phyloP scores from a whole-genome alignment of 306 rosid species.

The Morella rubra region DNA sequence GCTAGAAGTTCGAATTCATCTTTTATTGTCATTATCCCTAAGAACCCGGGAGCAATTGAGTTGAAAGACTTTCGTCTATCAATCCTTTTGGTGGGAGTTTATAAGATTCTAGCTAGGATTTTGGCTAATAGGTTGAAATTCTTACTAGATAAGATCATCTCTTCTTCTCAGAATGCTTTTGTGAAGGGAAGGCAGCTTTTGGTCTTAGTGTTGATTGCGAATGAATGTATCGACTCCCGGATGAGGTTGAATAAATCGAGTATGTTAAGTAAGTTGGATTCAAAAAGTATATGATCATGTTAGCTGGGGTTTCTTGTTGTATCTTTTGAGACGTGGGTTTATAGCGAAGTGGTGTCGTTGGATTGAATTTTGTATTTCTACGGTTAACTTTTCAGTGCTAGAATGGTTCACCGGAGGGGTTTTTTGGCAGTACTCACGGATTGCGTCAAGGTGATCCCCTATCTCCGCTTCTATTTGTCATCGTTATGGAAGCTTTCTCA shows the following conservation, averaged over 20 bases:
- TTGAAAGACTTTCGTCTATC: neutral
- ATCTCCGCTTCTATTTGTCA: too few relatives aligned
- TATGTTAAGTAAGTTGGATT: neutral
- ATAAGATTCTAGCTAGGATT: neutral
- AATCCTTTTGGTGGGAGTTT: neutral
- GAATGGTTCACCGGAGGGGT: too few relatives aligned
- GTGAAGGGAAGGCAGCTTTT: neutral
- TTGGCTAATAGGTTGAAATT: neutral
- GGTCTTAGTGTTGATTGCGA: neutral
- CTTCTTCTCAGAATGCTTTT: neutral
- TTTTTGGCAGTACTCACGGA: too few relatives aligned
- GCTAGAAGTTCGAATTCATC: neutral
- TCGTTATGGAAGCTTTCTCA: too few relatives aligned
- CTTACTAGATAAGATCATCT: neutral
- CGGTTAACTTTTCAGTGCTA: too few relatives aligned
- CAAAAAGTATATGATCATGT: too few relatives aligned
- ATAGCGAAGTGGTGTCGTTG: too few relatives aligned
- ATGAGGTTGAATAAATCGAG: neutral
- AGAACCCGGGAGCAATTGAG: neutral
- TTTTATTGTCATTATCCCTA: neutral
- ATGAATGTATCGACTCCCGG: neutral
- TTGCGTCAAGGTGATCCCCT: too few relatives aligned
- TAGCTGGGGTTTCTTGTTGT: neutral
- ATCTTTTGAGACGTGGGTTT: too few relatives aligned
- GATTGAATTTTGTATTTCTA: too few relatives aligned